Evolutionary conservation across 305 asterid genomes (phyloP).

Genomic region (Fraxinus floribunda): DNA sequence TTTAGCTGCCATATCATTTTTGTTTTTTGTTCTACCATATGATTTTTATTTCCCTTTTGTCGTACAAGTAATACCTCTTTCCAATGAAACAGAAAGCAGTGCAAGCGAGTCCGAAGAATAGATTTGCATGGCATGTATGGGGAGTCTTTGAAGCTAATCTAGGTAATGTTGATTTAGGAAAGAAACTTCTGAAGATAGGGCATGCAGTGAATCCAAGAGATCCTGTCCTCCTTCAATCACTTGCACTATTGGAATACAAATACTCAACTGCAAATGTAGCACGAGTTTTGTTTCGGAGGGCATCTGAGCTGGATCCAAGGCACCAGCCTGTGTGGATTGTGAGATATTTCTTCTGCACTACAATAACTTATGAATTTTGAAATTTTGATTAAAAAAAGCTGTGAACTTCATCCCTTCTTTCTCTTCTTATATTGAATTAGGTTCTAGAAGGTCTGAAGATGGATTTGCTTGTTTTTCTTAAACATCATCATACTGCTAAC

Average conservation of each 20-base stretch:
- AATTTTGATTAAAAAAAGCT: neutral
- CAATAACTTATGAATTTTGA: neutral
- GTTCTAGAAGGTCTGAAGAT: neutral
- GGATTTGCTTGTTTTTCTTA: neutral
- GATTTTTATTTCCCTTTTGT: neutral
- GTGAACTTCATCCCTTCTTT: neutral
- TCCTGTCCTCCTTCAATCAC: constrained; percentile 94
- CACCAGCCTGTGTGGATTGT: constrained; percentile 99
- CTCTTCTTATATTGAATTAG: neutral
- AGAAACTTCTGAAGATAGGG: constrained; percentile 88
- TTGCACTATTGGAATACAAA: constrained; percentile 74
- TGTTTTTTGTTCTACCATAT: neutral
- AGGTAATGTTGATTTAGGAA: constrained; percentile 64
- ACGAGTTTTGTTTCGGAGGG: constrained; percentile 64
- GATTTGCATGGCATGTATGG: constrained; percentile 99
- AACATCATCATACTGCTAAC: neutral
- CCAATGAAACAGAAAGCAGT: constrained; percentile 71
- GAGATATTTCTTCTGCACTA: constrained; percentile 27
- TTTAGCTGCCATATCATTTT: neutral
- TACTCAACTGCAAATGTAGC: constrained; percentile 80
- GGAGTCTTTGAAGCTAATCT: constrained; percentile 86
- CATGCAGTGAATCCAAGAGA: constrained; percentile 87
- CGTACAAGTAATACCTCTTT: neutral
- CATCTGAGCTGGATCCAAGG: constrained; percentile 78
- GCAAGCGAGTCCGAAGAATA: constrained; percentile 90